Percentiles rank a stretch among this genome's conserved stretches.
Conservation (phyloP, 208 protist species). For the Naegleria fowleri region DNA sequence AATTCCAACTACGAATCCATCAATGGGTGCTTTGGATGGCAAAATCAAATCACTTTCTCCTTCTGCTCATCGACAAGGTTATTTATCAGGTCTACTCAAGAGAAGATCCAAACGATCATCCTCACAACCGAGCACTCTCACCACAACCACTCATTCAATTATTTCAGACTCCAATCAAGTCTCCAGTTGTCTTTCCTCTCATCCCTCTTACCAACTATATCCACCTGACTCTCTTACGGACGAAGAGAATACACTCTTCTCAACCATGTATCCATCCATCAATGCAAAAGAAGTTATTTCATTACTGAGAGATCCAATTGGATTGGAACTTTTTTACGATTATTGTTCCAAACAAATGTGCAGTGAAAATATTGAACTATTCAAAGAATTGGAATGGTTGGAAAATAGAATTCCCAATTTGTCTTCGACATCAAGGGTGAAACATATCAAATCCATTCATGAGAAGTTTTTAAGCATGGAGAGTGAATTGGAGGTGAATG, state of each 20-base stretch:
- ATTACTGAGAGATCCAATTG: neutral
- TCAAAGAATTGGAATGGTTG: neutral
- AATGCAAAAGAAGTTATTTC: neutral
- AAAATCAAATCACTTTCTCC: no score
- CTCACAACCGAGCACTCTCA: no score
- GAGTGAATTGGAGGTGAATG: neutral
- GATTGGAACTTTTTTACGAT: neutral
- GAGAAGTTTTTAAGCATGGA: neutral
- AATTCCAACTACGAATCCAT: no score
- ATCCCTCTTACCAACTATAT: neutral
- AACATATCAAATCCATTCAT: neutral
- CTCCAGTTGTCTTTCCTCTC: neutral
- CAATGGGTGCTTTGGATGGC: no score
- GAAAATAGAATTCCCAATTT: neutral
- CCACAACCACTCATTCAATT: no score
- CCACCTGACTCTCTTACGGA: neutral
- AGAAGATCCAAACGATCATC: no score
- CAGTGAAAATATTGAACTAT: neutral
- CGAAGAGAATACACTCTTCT: neutral
- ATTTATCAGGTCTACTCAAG: no score
- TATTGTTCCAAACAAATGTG: neutral
- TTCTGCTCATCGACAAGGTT: no score
- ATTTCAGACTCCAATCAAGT: no score
- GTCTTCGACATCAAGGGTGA: neutral
- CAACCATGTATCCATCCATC: neutral